phyloP scores from a whole-genome alignment of 2,329 filamentous ascomycete species.

The Cryoendolithus antarcticus region DNA sequence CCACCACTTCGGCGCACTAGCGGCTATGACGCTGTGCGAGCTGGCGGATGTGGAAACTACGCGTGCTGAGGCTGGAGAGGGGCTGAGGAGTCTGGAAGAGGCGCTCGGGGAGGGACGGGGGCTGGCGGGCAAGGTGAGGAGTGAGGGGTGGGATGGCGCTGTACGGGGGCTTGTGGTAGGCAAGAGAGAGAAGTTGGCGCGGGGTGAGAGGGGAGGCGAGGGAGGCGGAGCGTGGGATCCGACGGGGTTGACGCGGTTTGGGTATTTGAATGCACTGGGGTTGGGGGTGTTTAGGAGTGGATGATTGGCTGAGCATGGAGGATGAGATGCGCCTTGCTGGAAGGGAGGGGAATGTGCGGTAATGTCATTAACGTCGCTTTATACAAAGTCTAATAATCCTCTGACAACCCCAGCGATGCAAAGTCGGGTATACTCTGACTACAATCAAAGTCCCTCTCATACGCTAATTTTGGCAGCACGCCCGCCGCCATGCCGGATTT shows the following conservation, averaged over 20 bases:
- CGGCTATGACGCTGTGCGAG: constrained; percentile 48
- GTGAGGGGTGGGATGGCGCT: constrained; percentile 46
- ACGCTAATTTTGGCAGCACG: constrained; percentile 53
- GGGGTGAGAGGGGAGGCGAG: constrained; percentile 10
- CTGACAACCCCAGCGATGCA: constrained; percentile 25
- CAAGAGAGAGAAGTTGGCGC: constrained; percentile 25
- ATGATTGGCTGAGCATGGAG: no score
- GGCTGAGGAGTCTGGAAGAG: constrained; percentile 46
- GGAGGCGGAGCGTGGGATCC: constrained; percentile 20
- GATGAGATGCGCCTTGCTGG: no score
- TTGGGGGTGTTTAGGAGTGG: constrained; percentile 21
- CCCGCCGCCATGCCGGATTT: constrained; percentile 64
- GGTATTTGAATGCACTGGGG: constrained; percentile 25
- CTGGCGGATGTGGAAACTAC: constrained; percentile 44
- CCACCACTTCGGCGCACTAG: constrained; percentile 53
- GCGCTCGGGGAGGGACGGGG: constrained; percentile 32
- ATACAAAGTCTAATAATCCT: constrained; percentile 27
- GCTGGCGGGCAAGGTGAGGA: constrained; percentile 28
- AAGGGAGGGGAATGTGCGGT: no score
- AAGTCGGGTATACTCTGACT: constrained; percentile 28
- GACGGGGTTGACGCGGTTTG: constrained; percentile 27
- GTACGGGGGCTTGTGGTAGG: constrained; percentile 39
- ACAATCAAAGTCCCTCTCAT: constrained; percentile 32
- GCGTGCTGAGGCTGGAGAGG: constrained; percentile 43
- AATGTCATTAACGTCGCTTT: no score